phyloP scores from a whole-genome alignment of 2,329 filamentous ascomycete species.

The Hypoxylon sp. region DNA sequence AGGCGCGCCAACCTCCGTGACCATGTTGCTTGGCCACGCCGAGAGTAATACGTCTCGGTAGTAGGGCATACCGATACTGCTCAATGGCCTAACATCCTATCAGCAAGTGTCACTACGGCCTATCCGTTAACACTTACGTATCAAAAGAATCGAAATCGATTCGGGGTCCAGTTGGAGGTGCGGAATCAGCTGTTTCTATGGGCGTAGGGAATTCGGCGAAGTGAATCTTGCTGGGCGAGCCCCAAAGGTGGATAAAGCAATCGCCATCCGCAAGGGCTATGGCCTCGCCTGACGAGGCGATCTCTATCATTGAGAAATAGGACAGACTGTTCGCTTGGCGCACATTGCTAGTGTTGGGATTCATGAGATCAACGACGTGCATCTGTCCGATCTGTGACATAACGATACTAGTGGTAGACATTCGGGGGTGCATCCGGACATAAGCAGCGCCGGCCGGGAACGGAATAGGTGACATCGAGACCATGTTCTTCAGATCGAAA shows the following conservation, averaged over 20 bases:
- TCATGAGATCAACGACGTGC: conserved; percentile 96
- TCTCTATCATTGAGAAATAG: conserved; percentile 84
- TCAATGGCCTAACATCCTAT: conserved; percentile 74
- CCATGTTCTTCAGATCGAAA: conserved; percentile 93
- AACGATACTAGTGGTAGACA: conserved; percentile 95
- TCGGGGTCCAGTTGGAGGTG: conserved; percentile 62
- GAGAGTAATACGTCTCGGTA: conserved; percentile 91
- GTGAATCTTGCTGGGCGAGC: conserved; percentile 85
- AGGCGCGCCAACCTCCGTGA: conserved; percentile 89
- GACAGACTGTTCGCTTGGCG: conserved; percentile 83
- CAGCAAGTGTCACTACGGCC: conserved; percentile 22
- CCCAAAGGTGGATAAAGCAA: conserved; percentile 87
- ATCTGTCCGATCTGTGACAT: conserved; percentile 93
- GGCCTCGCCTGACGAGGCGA: conserved; percentile 89
- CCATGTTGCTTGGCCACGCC: conserved; percentile 86
- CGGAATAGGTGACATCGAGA: conserved; percentile 89
- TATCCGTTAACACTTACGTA: conserved; percentile 65
- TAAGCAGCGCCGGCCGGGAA: conserved; percentile 94
- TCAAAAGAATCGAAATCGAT: conserved; percentile 78
- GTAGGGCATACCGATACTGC: conserved; percentile 89
- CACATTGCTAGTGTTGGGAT: conserved; percentile 88
- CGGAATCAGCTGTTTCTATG: conserved; percentile 80
- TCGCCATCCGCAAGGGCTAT: conserved; percentile 85
- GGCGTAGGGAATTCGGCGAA: conserved; percentile 87
- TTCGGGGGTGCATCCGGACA: conserved; percentile 95